Base-by-base conservation (phyloP, 768 basidiomycete genomes). In the Rhodotorula kratochvilovae region DNA sequence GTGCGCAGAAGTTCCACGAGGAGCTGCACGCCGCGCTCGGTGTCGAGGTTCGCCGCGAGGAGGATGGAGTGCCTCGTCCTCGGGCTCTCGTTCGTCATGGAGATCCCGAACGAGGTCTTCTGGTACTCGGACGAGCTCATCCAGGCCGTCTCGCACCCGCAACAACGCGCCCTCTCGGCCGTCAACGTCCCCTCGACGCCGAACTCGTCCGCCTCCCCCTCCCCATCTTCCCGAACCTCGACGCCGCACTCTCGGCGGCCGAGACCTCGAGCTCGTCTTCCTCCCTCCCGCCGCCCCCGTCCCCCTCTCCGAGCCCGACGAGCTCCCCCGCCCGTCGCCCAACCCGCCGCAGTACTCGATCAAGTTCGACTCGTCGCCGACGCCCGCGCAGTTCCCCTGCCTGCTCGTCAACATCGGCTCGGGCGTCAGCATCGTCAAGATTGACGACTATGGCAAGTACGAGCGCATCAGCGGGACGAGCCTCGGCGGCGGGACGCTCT, bases 61-160 rank as follows among this genome's bases (percentile, higher is more conserved):
- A 98, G 80, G 96, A 98, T 99, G 96, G 95, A 92, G 82, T 97
- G 96, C 78, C 82, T 98, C 79, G 98, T 97, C 75, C 89, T 92
- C 77, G 96, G 96, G 39, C 84, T 99, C 79, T 90, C 91, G 81
- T 99, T 99, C 82, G 89, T 98, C 80, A 89, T 90, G 46, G 88
- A 90, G 80, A 94, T 99, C 70, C 95, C 95, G 45, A 88, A 92
- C 81, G 96, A 99, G 82, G 95, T 91, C 39, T 99, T 98, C 82
- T 97, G 89, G 84, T 98, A 97, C 82, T 96, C 93, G 64, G 95
- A 99, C 81, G 90, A 97, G 81, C 87, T 97, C 76, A 94, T 97
- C 66, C 89, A 82, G 59, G 79, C 90, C 79, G 84, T 83, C 54
- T 81, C 81, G 46, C 82, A 83, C 75, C 78, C 79, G 15, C 75